Percentiles rank a stretch among this genome's conserved stretches.
Conservation (phyloP, 495 filamentous ascomycete genomes). For the Neurospora sp. region DNA sequence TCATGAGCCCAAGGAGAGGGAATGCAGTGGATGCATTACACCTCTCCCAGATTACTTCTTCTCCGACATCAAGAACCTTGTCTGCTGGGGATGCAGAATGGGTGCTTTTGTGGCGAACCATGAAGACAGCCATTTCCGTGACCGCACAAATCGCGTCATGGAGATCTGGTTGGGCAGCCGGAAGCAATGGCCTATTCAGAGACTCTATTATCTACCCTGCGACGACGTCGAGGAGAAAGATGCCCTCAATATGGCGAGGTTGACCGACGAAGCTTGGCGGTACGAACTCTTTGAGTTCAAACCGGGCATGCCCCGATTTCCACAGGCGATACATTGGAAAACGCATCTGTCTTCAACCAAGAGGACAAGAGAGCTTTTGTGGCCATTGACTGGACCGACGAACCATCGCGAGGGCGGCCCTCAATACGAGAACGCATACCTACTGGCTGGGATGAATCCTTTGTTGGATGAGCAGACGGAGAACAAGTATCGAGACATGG, state of each 20-base stretch:
- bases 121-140: constrained; percentile 17
- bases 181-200: neutral
- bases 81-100: constrained; percentile 18
- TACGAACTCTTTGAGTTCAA: neutral
- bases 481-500: neutral
- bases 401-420: constrained; percentile 13
- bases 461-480: neutral
- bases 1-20: neutral
- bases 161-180: neutral
- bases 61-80: neutral
- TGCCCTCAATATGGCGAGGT: neutral
- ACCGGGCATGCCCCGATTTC: neutral
- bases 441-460: neutral
- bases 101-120: constrained; percentile 2
- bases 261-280: neutral
- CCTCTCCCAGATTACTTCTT: constrained; percentile 1
- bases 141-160: constrained; percentile 1
- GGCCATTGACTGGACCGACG: neutral
- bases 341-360: neutral
- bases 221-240: neutral
- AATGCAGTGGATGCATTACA: constrained; percentile 6
- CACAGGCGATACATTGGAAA: neutral
- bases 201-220: neutral
- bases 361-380: neutral
- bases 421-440: constrained; percentile 5